phyloP scores from a whole-genome alignment of 768 basidiomycete genomes.

The Pleurotus salmoneostramineus region DNA sequence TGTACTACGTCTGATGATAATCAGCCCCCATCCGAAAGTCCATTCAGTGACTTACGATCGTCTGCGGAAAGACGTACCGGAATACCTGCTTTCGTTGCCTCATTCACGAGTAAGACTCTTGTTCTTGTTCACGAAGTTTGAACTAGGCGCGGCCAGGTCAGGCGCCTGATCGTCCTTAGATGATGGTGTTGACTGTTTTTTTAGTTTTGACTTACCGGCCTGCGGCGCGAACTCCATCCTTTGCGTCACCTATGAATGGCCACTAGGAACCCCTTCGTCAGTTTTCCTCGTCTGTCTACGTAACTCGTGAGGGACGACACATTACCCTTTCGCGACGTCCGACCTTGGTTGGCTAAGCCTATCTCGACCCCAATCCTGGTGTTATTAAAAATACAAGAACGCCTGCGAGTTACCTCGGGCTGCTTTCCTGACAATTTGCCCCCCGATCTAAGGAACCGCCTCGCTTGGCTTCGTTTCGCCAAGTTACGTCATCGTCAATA shows the following conservation, averaged over 20 bases:
- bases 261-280: background rate
- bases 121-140: no score
- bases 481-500: background rate
- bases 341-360: no score
- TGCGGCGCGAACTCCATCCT: background rate
- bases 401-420: no score
- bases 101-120: no score
- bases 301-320: background rate
- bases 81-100: no score
- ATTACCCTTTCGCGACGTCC: background rate
- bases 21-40: no score
- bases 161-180: background rate
- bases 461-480: background rate
- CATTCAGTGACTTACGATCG: no score
- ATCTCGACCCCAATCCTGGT: no score
- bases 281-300: background rate
- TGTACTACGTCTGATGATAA: no score
- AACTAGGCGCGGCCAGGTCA: background rate
- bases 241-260: background rate
- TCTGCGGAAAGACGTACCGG: no score
- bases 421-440: background rate
- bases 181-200: background rate
- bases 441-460: background rate
- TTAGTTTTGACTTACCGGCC: background rate
- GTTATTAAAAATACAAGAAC: no score